Base-by-base conservation (phyloP, 1,139 yeast genomes). In the Hyphopichia buzzinii region DNA sequence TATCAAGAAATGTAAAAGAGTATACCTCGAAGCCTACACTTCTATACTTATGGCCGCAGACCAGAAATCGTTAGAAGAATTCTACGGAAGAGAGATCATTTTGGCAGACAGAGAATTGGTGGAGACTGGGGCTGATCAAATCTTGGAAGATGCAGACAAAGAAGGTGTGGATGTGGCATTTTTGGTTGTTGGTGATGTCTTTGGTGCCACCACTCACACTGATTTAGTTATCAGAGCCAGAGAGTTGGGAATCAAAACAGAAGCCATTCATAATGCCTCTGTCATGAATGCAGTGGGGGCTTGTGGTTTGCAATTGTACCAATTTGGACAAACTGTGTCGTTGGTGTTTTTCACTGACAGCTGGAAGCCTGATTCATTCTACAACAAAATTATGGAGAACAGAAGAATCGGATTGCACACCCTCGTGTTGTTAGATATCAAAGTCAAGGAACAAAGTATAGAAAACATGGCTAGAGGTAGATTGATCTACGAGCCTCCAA, bases 281-380 rank as follows among this genome's bases (percentile, higher is more conserved):
- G 95, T 92, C 16, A 89, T 92, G 97, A 92, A 92, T 57, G 98
- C 98, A 0, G 95, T 92, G 17, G 98, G 98, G 11, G 95, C 97
- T 1, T 89, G 97, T 67, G 98, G 98, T 17, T 73, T 92, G 46
- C 98, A 92, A 60, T 73, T 92, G 42, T 92, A 92, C 63, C 90
- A 85, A 51, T 92, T 90, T 63, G 98, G 98, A 7, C 98, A 92
- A 64, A 89, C 97, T 11, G 94, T 92, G 12, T 88, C 97, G 1
- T 73, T 92, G 57, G 98, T 92, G 3, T 92, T 92, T 59, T 92
- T 92, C 73, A 90, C 96, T 19, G 97, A 90, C 28, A 67, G 72
- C 41, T 92, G 98, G 98, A 84, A 87, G 57, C 98, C 98, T 1
- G 97, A 90, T 58, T 84, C 95, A 22, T 92, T 94, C 68, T 92